These are phyloP conservation scores for Polyporus tsugae DNA, from an alignment of 1,284 basidiomycete species.

Conservation along the genomic window DNA sequence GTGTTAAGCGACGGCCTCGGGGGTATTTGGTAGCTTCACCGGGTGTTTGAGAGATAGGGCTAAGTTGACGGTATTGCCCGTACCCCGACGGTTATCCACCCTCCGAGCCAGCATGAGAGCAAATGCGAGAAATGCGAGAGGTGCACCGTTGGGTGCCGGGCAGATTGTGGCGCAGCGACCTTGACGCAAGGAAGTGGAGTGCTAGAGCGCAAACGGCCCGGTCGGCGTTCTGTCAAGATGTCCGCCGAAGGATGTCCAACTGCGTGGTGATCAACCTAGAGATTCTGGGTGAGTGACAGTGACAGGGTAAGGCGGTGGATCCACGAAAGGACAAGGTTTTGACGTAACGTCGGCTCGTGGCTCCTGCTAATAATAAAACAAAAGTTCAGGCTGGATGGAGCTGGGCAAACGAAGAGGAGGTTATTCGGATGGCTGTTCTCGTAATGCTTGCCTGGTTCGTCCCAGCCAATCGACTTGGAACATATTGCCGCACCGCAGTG, in stretches of 20 bases:
- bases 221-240: constrained; percentile 13
- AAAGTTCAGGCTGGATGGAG: constrained; percentile 19
- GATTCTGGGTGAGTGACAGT: constrained; percentile 16
- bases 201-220: constrained; percentile 2
- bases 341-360: constrained; percentile 23
- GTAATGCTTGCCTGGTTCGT: neutral
- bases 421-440: neutral
- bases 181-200: neutral
- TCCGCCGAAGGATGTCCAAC: constrained; percentile 16
- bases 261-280: constrained; percentile 13
- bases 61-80: neutral
- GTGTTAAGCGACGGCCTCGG: neutral
- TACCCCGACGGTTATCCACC: neutral
- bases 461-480: neutral
- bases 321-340: constrained; percentile 2
- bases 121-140: neutral
- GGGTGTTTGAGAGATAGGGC: neutral
- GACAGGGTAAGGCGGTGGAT: constrained; percentile 14
- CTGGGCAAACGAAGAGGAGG: neutral
- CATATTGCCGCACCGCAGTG: neutral
- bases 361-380: constrained; percentile 13
- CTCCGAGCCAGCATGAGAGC: neutral
- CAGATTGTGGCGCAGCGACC: constrained; percentile 1
- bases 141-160: neutral
- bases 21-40: neutral